Evolutionary conservation across 2,329 filamentous ascomycete species (phyloP).

Genomic region (Xylariaceae sp.): DNA sequence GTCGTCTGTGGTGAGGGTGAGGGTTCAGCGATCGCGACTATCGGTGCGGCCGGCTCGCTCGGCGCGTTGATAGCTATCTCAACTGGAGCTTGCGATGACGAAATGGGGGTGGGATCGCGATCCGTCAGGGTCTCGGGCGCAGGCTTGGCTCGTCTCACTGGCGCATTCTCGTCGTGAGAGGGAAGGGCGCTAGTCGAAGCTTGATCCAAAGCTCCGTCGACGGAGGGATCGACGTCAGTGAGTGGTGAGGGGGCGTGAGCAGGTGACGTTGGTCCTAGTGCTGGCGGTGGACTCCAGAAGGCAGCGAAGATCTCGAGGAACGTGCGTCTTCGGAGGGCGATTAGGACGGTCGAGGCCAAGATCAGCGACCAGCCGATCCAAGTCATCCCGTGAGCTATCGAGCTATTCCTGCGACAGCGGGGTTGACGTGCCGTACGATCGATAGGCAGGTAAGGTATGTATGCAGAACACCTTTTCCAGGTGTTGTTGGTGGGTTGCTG

Average conservation of each 20-base stretch:
- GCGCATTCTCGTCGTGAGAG: background rate
- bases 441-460: background rate
- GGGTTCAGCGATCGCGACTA: constrained; percentile 14
- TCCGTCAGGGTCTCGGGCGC: constrained; percentile 21
- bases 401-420: background rate
- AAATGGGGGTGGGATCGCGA: constrained; percentile 35
- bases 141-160: background rate
- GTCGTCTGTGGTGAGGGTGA: constrained; percentile 42
- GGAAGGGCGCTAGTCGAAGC: constrained; percentile 8
- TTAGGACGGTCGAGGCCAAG: background rate
- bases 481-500: background rate
- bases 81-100: constrained; percentile 27
- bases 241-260: background rate
- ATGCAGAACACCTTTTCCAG: too few species aligned
- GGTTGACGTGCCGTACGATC: background rate
- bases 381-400: background rate
- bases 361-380: background rate
- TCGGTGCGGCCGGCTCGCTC: constrained; percentile 13
- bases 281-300: background rate
- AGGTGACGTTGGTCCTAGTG: background rate
- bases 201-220: constrained; percentile 5
- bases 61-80: constrained; percentile 20
- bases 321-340: background rate
- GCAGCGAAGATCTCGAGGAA: background rate
- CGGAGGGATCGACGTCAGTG: background rate